Evolutionary conservation across 345 rosid genomes (phyloP), one percentile per base, ranked within the genome.

Genomic region (Garcia nutans): DNA sequence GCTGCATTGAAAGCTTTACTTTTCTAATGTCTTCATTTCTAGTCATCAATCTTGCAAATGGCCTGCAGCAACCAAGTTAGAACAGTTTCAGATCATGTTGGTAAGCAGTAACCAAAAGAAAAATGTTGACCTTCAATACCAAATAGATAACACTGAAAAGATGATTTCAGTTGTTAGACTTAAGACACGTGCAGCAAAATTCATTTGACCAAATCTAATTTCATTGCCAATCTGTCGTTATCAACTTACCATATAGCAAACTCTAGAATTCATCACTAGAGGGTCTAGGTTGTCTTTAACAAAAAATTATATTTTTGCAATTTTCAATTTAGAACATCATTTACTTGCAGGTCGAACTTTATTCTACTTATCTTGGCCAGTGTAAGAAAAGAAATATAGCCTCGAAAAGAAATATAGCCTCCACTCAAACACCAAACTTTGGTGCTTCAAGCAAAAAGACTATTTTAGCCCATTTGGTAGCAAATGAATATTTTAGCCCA

Each of bases 1-100:
- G 88, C 86, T 90, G 90, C 99, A 95, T 95, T 79, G 88, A 74
- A 80, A 91, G 87, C 79, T 89, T 93, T 59, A 90, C 86, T 80
- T 81, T 86, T 84, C 78, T 78, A 68, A 93, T 84, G 70, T 79
- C 88, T 87, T 93, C 99, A 83, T 95, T 93, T 84, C 82, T 90
- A 83, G 86, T 83, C 94, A 93, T 91, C 83, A 90, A 74, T 85
- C 96, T 88, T 15, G 94, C 87, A 87, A 95, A 93, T 61, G 79
- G 64, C 87, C 99, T 93, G 93, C 88, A 81, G 74, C 58, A 76
- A 76, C 77, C 64, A 82, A 69, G 42, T 66, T 67, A 9, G 45
- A 68, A 77, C 65, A 71, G 79, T 47, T 63, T 70, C 75, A 77
- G 61, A 71, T 26, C 41, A 62, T 66, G 33, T 67, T 64, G 41